Conservation (phyloP, 805 yeast genomes). For the Cyberlindnera maritima region DNA sequence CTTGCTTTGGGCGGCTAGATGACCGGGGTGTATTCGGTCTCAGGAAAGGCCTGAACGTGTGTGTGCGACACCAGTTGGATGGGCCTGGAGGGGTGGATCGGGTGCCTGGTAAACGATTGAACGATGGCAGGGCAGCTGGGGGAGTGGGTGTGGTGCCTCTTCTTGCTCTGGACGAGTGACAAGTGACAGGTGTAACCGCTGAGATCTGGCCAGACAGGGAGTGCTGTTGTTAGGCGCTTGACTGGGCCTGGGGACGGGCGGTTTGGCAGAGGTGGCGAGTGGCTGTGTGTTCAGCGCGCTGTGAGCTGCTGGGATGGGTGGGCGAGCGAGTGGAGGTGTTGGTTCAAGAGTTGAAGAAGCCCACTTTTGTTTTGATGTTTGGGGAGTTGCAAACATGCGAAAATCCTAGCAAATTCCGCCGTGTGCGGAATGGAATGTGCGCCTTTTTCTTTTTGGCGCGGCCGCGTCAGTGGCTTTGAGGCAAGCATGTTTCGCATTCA, state of each 20-base stretch:
- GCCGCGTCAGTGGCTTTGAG: not conserved
- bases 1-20: no score
- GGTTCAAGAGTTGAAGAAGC: not conserved
- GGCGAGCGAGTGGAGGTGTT: not conserved
- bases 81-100: not conserved
- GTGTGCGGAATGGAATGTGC: not conserved
- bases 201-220: not conserved
- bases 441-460: not conserved
- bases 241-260: not conserved
- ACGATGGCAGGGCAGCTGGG: not conserved
- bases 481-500: not conserved
- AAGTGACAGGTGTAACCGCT: not conserved
- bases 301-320: not conserved
- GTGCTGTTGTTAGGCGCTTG: not conserved
- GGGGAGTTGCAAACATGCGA: not conserved
- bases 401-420: not conserved
- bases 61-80: no score
- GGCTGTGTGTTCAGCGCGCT: not conserved
- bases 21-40: no score
- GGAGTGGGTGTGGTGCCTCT: not conserved
- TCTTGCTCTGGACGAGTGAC: not conserved
- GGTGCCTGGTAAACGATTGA: not conserved
- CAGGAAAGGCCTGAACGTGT: no score
- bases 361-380: constrained; percentile 1
- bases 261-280: not conserved